phyloP scores from a whole-genome alignment of 1,284 basidiomycete genomes.

The Austropuccinia psidii region DNA sequence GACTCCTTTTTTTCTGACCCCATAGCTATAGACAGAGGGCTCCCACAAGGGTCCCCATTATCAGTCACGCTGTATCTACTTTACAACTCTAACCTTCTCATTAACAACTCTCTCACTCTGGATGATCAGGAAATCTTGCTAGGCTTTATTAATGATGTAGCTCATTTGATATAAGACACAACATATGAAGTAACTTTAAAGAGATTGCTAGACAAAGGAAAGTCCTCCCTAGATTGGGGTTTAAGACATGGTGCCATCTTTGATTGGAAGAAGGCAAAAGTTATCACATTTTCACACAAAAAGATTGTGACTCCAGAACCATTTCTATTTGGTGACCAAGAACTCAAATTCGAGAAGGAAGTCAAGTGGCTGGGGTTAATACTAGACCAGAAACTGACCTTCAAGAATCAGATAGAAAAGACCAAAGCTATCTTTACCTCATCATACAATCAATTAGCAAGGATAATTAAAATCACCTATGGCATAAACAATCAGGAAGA shows the following conservation, averaged over 20 bases:
- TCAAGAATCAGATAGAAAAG: background rate
- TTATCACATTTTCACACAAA: background rate
- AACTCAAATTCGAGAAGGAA: background rate
- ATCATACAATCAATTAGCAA: background rate
- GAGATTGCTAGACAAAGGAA: background rate
- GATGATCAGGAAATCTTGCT: background rate
- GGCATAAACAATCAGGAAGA: background rate
- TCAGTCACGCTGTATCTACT: background rate
- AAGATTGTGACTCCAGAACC: background rate
- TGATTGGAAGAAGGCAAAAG: background rate
- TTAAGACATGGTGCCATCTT: slow-evolving; percentile 4
- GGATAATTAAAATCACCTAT: background rate
- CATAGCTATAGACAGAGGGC: background rate
- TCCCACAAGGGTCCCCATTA: slow-evolving; percentile 12
- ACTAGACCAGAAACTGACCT: background rate
- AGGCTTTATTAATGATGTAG: slow-evolving; percentile 17
- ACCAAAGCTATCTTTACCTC: background rate
- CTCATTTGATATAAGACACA: background rate
- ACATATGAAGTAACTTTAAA: background rate
- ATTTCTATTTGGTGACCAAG: background rate
- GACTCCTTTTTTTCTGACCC: background rate
- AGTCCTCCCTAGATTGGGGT: background rate
- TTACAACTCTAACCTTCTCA: slow-evolving; percentile 7
- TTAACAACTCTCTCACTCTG: background rate
- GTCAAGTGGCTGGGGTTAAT: background rate